Percentiles rank a stretch among this genome's conserved stretches.
These are phyloP conservation scores for Phytophthora kernoviae DNA, from an alignment of 352 stramenopile genomes.

Conservation along the genomic window DNA sequence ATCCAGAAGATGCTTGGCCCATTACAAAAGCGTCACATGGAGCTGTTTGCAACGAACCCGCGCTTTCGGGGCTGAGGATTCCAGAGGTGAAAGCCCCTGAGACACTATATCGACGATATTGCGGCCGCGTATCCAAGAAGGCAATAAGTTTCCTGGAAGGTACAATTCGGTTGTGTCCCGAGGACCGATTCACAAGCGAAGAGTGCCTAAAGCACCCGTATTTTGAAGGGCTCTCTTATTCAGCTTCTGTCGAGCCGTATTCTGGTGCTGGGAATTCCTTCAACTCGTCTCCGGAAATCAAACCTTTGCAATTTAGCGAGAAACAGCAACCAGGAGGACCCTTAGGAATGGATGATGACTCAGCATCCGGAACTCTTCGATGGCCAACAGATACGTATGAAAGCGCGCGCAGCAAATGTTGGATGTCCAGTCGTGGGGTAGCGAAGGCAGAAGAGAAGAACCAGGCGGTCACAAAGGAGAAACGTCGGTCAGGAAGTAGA, in stretches of 20 bases:
- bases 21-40: conserved; percentile 92
- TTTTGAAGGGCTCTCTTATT: conserved; percentile 76
- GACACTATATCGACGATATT: conserved; percentile 91
- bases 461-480: conserved; percentile 34
- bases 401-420: conserved; percentile 43
- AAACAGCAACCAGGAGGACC: conserved; percentile 27
- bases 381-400: conserved; percentile 33
- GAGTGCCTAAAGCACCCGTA: conserved; percentile 88
- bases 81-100: conserved; percentile 91
- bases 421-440: conserved; percentile 41
- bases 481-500: conserved; percentile 45
- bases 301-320: conserved; percentile 32
- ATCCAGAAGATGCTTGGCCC: conserved; percentile 99
- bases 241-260: conserved; percentile 12
- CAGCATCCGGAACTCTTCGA: conserved; percentile 15
- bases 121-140: conserved; percentile 84
- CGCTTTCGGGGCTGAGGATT: conserved; percentile 94
- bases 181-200: conserved; percentile 74
- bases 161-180: conserved; percentile 76
- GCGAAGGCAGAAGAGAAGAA: conserved; percentile 57
- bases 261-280: conserved; percentile 4
- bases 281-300: conserved; percentile 29
- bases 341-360: conserved; percentile 21
- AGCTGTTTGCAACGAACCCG: conserved; percentile 92
- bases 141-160: conserved; percentile 83